Evolutionary conservation across 345 rosid species (phyloP).

Genomic region (Brassica incana): DNA sequence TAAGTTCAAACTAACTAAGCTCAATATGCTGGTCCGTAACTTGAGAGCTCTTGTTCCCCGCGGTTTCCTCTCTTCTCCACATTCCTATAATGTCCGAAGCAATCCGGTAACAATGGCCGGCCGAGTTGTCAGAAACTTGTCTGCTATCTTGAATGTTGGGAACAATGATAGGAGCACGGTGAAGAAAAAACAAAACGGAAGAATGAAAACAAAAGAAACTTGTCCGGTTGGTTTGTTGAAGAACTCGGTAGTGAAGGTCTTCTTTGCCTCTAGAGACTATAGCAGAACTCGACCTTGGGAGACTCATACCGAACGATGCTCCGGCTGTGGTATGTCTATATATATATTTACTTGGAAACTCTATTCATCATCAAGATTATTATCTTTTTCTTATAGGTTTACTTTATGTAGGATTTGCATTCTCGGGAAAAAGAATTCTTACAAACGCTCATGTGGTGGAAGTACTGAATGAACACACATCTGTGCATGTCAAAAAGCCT

Average conservation of each 20-base stretch:
- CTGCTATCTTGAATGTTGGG: neutral
- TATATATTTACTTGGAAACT: neutral
- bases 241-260: neutral
- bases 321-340: neutral
- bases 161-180: neutral
- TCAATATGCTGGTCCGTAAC: neutral
- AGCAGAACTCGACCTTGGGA: neutral
- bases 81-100: neutral
- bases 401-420: constrained; percentile 19
- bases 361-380: neutral
- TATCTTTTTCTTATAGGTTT: neutral
- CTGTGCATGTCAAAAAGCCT: constrained; percentile 69
- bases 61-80: neutral
- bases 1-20: neutral
- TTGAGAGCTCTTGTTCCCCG: neutral
- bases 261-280: neutral
- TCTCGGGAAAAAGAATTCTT: constrained; percentile 58
- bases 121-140: neutral
- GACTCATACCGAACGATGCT: neutral
- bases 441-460: constrained; percentile 83
- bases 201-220: neutral
- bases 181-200: neutral
- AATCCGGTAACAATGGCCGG: neutral
- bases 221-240: neutral
- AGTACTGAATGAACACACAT: constrained; percentile 49